Percentiles rank a stretch among this genome's conserved stretches.
phyloP scores from a whole-genome alignment of 2,329 filamentous ascomycete genomes.

The Epichloe bromicola region DNA sequence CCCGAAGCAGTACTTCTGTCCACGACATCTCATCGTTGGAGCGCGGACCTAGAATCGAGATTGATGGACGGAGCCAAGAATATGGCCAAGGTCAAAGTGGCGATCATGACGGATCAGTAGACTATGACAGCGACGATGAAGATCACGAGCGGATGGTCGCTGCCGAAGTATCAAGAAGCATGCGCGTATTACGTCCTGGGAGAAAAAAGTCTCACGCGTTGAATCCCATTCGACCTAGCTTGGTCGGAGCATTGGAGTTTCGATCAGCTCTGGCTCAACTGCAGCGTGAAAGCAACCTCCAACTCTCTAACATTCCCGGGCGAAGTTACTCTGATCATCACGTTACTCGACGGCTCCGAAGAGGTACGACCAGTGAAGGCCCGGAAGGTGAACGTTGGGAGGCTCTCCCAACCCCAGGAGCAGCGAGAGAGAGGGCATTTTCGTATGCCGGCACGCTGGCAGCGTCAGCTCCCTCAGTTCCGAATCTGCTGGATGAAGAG shows the following conservation, averaged over 20 bases:
- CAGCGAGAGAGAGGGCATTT: slow-evolving; percentile 10
- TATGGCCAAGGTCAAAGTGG: slow-evolving; percentile 19
- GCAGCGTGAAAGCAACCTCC: slow-evolving; percentile 66
- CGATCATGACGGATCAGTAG: slow-evolving; percentile 27
- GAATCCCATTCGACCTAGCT: slow-evolving; percentile 79
- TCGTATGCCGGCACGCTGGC: slow-evolving; percentile 6
- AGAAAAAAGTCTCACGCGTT: slow-evolving; percentile 52
- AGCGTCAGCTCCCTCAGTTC: background rate
- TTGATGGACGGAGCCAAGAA: slow-evolving; percentile 22
- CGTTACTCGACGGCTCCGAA: slow-evolving; percentile 12
- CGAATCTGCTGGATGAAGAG: background rate
- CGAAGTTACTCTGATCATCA: slow-evolving; percentile 37
- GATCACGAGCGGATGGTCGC: slow-evolving; percentile 51
- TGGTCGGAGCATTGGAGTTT: slow-evolving; percentile 90
- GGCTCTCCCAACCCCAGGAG: slow-evolving; percentile 3
- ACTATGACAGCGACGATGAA: slow-evolving; percentile 31
- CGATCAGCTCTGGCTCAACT: slow-evolving; percentile 80
- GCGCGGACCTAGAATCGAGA: slow-evolving; percentile 32
- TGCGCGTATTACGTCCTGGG: slow-evolving; percentile 65
- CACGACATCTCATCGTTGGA: slow-evolving; percentile 32
- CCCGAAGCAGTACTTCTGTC: slow-evolving; percentile 8
- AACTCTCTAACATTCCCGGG: slow-evolving; percentile 53
- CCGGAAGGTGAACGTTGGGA: slow-evolving; percentile 9
- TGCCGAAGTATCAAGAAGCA: slow-evolving; percentile 81
- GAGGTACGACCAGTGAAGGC: slow-evolving; percentile 16